Percentiles rank a stretch among this genome's conserved stretches.
Conservation (phyloP, 2,329 filamentous ascomycete genomes). For the Thelonectria rubi region DNA sequence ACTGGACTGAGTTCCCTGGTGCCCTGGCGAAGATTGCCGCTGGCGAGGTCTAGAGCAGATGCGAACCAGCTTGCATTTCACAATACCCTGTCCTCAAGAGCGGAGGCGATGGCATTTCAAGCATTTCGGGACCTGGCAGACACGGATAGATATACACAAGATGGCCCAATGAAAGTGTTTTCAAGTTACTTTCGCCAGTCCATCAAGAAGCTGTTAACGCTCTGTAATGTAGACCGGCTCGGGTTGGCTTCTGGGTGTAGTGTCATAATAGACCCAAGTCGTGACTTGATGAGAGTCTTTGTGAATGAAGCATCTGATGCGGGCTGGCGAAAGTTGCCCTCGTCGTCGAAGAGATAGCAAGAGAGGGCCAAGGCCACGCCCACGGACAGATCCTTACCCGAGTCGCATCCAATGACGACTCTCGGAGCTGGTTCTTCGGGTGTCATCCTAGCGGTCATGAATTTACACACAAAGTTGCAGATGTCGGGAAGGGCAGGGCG, state of each 20-base stretch:
- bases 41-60: constrained; percentile 43
- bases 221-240: constrained; percentile 84
- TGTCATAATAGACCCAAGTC: constrained; percentile 84
- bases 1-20: constrained; percentile 66
- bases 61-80: constrained; percentile 17
- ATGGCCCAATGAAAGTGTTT: constrained; percentile 21
- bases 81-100: constrained; percentile 32
- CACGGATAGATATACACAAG: constrained; percentile 30
- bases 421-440: constrained; percentile 11
- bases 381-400: constrained; percentile 81
- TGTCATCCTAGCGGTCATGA: constrained; percentile 40
- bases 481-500: constrained; percentile 74
- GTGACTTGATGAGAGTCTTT: constrained; percentile 80
- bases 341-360: constrained; percentile 75
- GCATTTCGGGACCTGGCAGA: constrained; percentile 11
- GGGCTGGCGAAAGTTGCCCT: constrained; percentile 57
- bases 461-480: constrained; percentile 61
- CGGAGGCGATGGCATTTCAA: constrained; percentile 12
- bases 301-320: constrained; percentile 56
- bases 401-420: constrained; percentile 74
- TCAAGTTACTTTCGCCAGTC: constrained; percentile 52
- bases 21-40: constrained; percentile 58
- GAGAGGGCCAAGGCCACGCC: constrained; percentile 79
- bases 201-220: constrained; percentile 91
- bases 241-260: constrained; percentile 83